Evolutionary conservation across 192 early-diverging fungal species (phyloP), one percentile per base, ranked within the genome.

Genomic region (Backusella sp.): DNA sequence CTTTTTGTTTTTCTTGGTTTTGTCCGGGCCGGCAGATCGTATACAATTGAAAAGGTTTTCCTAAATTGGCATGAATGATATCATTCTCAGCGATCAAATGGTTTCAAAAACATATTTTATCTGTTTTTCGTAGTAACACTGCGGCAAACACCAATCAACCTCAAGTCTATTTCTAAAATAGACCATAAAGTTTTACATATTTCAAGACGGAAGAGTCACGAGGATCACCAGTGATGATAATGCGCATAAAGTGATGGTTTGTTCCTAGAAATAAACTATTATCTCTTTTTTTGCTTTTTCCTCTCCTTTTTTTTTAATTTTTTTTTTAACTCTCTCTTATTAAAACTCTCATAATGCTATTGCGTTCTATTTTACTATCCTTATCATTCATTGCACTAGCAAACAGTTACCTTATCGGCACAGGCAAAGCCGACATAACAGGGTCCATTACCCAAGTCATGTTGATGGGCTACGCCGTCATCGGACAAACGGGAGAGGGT

Each of bases 381-480:
- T 11, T 59, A 11, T 28, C 56, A 26, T 12, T 28, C 21, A 4
- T 62, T 28, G 7, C 26, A 26, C 0, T 26, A 26, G 8, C 23
- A 62, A 21, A 52, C 15, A 68, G 14, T 28, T 70, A 59, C 17
- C 34, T 44, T 39, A 14, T 80, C 14, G 79, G 79, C n/a, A 76
- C 75, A 44, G 74, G 80, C 21, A 82, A 79, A 34, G 73, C 59
- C 1, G 80, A 82, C 26, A 76, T 82, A 53, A 82, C 80, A 23
- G 80, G 80, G 3, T 73, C 74, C 1, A 65, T 56, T 35, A 70
- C 72, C 1, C 72, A 78, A 71, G 44, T 82, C 4, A 78, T 72
- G 69, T 49, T 82, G 59, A 82, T 82, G 80, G 80, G 80, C 23
- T 82, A 82, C 71, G 77, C 80, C 9, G 79, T 72, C 41, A 15